Evolutionary conservation across 805 yeast species (phyloP), one percentile per base, ranked within the genome.

Genomic region (Lipomyces oligophaga): DNA sequence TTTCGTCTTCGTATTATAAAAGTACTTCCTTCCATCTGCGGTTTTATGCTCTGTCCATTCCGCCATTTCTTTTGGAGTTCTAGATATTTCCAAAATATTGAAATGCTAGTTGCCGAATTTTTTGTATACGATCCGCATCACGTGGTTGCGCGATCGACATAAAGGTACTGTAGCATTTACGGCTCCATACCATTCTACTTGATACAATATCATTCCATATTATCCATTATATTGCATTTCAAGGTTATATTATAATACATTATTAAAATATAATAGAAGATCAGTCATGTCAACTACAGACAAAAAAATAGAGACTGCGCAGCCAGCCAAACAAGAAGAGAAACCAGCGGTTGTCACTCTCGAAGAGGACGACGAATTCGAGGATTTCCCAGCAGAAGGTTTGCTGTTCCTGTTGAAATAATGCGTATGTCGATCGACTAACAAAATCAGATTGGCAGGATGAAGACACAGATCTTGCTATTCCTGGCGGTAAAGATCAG

Each of bases 331-430:
- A 20, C 37, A 16, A 16, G 49, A 40, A 20, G 44, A 41, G 39
- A 48, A 40, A 40, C 47, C 46, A 7, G 56, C 66, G 34, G 71
- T 84, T 62, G 85, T 82, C 60, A 78, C 94, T 1, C 71, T 90
- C 39, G 97, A 90, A 64, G 96, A 90, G 60, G 97, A 90, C 62
- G 97, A 90, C 63, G 97, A 89, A 66, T 90, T 90, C 63, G 97
- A 90, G 70, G 97, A 90, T 64, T 90, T 90, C 71, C 96, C 95
- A 13, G 87, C 79, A 45, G 96, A 88, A 62, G 74, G 77, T 74
- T 57, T 35, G 33, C n/a, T 37, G 20, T 35, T 20, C 20, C n/a
- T 21, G 5, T 34, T 8, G 13, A 28, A 6, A 16, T 25, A 36
- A 4, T 30, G 30, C 16, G 5, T 27, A 13, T 7, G 3, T 22